These are phyloP conservation scores for Zygotorulaspora danielsina DNA, from an alignment of 805 yeast genomes.

Conservation along the genomic window DNA sequence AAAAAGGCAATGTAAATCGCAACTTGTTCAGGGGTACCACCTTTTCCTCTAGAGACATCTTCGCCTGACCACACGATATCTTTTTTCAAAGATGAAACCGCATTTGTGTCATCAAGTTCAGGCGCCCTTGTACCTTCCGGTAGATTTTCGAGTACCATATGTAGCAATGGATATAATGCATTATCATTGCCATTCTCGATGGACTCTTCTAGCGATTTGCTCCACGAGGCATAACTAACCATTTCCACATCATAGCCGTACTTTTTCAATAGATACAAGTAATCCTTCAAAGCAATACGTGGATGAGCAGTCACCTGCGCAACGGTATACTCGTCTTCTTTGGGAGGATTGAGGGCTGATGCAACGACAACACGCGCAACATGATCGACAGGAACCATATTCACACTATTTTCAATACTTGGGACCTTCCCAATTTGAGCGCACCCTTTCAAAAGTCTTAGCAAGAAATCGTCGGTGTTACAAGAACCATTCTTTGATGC, in stretches of 20 bases:
- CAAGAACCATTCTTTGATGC: constrained; percentile 78
- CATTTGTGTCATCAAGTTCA: constrained; percentile 84
- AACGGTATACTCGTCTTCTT: constrained; percentile 52
- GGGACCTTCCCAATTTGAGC: constrained; percentile 84
- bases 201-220: constrained; percentile 63
- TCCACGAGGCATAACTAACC: constrained; percentile 76
- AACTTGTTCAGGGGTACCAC: constrained; percentile 62
- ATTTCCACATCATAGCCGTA: constrained; percentile 70
- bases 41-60: constrained; percentile 67
- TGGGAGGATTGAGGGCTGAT: constrained; percentile 72
- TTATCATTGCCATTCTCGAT: constrained; percentile 74
- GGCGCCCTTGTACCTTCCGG: constrained; percentile 94
- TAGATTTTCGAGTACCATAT: constrained; percentile 87
- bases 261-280: constrained; percentile 55
- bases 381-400: constrained; percentile 97
- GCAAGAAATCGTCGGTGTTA: constrained; percentile 93
- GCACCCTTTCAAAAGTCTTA: constrained; percentile 93
- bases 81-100: constrained; percentile 58
- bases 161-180: constrained; percentile 89
- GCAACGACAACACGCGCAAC: constrained; percentile 91
- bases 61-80: constrained; percentile 62
- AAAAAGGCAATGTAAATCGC: constrained; percentile 79
- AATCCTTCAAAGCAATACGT: constrained; percentile 73
- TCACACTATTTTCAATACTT: constrained; percentile 78
- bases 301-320: constrained; percentile 99